Conservation (phyloP, 106 monocot genomes). For the Allium fistulosum region DNA sequence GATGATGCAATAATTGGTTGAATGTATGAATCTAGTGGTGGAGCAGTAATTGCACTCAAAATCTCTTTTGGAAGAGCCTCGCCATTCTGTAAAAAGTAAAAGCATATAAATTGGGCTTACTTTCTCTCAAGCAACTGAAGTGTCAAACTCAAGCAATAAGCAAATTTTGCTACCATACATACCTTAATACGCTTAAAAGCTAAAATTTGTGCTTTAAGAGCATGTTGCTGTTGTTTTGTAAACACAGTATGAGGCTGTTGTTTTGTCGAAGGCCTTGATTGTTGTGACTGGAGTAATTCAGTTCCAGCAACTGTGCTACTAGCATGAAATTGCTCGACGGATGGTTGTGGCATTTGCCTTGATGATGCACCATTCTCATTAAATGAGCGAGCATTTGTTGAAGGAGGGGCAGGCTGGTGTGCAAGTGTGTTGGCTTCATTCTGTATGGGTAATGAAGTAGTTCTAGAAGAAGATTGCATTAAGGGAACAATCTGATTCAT, state of each 20-base stretch:
- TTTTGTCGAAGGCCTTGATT: conserved; percentile 30
- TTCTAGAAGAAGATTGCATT: conserved; percentile 26
- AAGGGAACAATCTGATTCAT: conserved; percentile 61
- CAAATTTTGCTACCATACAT: conserved; percentile 11
- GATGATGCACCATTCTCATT: conserved; percentile 25
- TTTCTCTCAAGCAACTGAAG: not conserved
- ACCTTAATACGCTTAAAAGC: conserved; percentile 94
- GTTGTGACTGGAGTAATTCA: conserved; percentile 38
- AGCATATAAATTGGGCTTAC: not conserved
- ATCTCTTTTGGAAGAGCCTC: conserved; percentile 70
- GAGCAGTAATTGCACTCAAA: conserved; percentile 66
- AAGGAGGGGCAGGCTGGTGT: conserved; percentile 31
- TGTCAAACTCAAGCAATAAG: not conserved
- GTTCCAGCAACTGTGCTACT: conserved; percentile 23
- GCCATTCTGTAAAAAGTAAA: conserved; percentile 13
- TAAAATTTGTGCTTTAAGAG: conserved; percentile 94
- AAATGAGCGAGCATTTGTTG: conserved; percentile 24
- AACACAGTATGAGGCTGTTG: conserved; percentile 36
- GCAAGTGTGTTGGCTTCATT: conserved; percentile 19
- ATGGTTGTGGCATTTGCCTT: conserved; percentile 39
- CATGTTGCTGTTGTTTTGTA: conserved; percentile 81
- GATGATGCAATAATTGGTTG: conserved; percentile 20
- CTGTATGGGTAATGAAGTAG: conserved; percentile 50
- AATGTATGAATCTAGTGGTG: conserved; percentile 45
- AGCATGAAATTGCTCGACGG: conserved; percentile 23